Conservation (phyloP, 2,329 filamentous ascomycete species). For the Nemania sp. region DNA sequence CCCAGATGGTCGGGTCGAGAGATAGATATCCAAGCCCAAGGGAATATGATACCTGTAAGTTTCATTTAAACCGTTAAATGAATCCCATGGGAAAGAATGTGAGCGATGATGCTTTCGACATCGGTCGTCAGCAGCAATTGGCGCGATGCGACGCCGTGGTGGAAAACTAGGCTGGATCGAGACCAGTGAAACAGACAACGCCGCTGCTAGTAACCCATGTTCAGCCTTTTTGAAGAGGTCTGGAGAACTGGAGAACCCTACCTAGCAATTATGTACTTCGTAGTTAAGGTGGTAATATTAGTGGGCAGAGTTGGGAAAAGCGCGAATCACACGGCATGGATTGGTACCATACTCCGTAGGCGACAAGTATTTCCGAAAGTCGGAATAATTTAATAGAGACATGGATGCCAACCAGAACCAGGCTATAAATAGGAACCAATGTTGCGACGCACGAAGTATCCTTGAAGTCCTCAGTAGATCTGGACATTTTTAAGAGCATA, state of each 20-base stretch:
- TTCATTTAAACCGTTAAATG: constrained; percentile 18
- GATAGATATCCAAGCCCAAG: background rate
- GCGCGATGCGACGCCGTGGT: constrained; percentile 14
- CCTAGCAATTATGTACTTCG: background rate
- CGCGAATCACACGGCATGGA: constrained; percentile 2
- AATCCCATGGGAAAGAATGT: constrained; percentile 2
- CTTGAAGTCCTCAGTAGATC: too few species aligned
- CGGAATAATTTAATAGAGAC: too few species aligned
- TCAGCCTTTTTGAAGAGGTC: constrained; percentile 12
- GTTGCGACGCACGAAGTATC: too few species aligned
- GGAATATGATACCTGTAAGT: constrained; percentile 1
- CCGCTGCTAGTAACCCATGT: background rate
- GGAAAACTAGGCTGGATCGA: constrained; percentile 19
- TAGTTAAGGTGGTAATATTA: background rate
- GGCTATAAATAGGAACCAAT: background rate
- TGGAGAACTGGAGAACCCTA: constrained; percentile 15
- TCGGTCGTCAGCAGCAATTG: constrained; percentile 19
- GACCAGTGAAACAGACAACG: constrained; percentile 14
- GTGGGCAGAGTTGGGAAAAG: background rate
- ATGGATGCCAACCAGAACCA: background rate
- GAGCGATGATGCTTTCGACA: constrained; percentile 11
- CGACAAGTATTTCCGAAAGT: too few species aligned
- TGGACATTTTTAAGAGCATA: too few species aligned
- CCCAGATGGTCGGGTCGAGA: too few species aligned
- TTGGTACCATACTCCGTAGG: too few species aligned